A percentile compares a stretch with the other conserved stretches of the same genome.
Conservation (phyloP, 108 stramenopile species). For the Pseudonitzschia pungens region DNA sequence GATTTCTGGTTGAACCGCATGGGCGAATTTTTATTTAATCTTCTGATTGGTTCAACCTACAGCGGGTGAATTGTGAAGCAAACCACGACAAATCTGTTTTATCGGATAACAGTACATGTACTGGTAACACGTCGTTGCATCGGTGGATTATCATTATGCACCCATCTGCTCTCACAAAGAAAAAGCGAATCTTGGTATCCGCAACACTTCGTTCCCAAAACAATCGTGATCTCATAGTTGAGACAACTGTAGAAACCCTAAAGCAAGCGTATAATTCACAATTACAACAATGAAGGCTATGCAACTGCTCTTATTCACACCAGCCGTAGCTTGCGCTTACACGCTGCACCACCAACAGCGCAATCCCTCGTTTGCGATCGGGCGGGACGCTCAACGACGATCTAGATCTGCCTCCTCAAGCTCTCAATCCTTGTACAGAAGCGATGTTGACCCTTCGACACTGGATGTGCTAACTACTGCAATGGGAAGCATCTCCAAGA, state of each 20-base stretch:
- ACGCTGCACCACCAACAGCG: slow-evolving; percentile 23
- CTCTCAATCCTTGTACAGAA: neutral
- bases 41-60: no score
- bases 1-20: no score
- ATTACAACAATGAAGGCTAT: slow-evolving; percentile 33
- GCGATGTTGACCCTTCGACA: slow-evolving; percentile 16
- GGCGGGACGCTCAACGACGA: neutral
- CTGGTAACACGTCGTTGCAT: no score
- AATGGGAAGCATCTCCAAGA: slow-evolving; percentile 18
- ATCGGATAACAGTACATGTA: no score
- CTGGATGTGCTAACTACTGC: slow-evolving; percentile 17
- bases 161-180: no score
- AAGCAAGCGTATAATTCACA: neutral
- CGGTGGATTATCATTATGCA: no score
- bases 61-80: no score
- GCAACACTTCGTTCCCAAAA: no score
- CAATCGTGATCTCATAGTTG: no score
- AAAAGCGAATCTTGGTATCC: no score
- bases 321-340: slow-evolving; percentile 26
- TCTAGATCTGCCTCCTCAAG: neutral
- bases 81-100: no score
- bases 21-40: no score
- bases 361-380: slow-evolving; percentile 15
- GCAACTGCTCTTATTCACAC: slow-evolving; percentile 31
- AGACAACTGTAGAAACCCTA: neutral